Evolutionary conservation across 2,329 filamentous ascomycete species (phyloP), one percentile per base, ranked within the genome.

Genomic region (Beauveria sp.): DNA sequence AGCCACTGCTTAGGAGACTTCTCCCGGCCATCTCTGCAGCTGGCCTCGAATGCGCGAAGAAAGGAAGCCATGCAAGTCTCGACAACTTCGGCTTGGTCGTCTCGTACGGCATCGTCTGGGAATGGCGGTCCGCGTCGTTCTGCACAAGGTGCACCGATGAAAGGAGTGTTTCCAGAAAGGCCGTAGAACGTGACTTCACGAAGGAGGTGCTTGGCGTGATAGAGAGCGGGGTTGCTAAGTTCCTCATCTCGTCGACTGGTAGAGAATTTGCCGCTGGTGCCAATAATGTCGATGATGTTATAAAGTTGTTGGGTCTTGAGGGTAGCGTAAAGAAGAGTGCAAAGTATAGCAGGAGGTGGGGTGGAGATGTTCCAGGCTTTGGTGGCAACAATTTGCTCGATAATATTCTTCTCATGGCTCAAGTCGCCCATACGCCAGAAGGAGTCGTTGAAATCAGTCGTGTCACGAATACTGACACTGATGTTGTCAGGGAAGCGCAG

Each of bases 121-220:
- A 68, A 61, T 34, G 68, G 64, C 44, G 66, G 63, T 61, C 64
- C 59, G n/a, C 50, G 50, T 30, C 48, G 34, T 20, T 59, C 57
- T 44, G 48, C 47, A 16, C 43, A 48, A 12, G 47, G 37, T 7
- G 72, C 58, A 52, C 73, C 73, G 55, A 81, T 75, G 9, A 68
- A 64, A 3, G 82, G 77, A 16, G 77, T 77, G 2, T 76, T 71
- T 43, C 82, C 80, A 52, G 80, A 75, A 10, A 83, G 68, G 66
- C 83, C 81, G 67, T 80, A 82, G 63, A 82, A 82, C 16, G 82
- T 69, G 2, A 80, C 75, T 67, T 85, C 83, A 40, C 82, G 74
- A 12, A 85, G 72, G 20, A 85, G 71, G 16, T 83, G 67, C 67
- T 85, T 85, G 28, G 80, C 80, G 7, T 77, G 76, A 66, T 80